Evolutionary conservation across 148 eudicot genomes (phyloP).

Genomic region (Arctostaphylos glauca): DNA sequence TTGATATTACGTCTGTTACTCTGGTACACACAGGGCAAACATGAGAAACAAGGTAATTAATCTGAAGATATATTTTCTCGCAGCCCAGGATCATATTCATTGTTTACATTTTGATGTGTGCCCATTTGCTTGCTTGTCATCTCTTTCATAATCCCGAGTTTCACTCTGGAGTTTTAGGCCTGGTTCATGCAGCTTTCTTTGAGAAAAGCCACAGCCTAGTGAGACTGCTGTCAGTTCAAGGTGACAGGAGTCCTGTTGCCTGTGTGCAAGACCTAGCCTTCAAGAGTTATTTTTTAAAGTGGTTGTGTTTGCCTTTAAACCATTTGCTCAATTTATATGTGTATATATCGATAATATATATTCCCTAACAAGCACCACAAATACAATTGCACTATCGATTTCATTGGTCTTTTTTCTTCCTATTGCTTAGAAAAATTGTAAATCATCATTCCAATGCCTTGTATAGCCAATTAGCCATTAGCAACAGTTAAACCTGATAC

Average conservation of each 20-base stretch:
- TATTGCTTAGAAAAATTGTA: not conserved
- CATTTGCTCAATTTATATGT: not conserved
- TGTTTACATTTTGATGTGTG: not conserved
- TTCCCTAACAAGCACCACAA: not conserved
- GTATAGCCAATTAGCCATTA: not conserved
- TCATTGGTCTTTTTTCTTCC: not conserved
- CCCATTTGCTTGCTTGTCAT: not conserved
- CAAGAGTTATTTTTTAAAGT: not conserved
- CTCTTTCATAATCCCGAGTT: not conserved
- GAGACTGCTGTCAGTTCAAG: not conserved
- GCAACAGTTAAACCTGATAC: not conserved
- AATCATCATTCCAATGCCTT: not conserved
- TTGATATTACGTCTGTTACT: constrained; percentile 3
- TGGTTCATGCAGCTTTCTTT: not conserved
- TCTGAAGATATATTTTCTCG: not conserved
- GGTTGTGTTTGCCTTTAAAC: not conserved
- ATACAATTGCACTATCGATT: not conserved
- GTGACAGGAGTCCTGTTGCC: not conserved
- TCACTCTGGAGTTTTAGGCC: constrained; percentile 10
- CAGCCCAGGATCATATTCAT: not conserved
- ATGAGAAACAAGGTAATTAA: not conserved
- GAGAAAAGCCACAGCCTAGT: not conserved
- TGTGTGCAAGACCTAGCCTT: not conserved
- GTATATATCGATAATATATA: not conserved
- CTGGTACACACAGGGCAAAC: not conserved